Evolutionary conservation across 1,139 yeast genomes (phyloP).

Genomic region (Torulaspora pretoriensis): DNA sequence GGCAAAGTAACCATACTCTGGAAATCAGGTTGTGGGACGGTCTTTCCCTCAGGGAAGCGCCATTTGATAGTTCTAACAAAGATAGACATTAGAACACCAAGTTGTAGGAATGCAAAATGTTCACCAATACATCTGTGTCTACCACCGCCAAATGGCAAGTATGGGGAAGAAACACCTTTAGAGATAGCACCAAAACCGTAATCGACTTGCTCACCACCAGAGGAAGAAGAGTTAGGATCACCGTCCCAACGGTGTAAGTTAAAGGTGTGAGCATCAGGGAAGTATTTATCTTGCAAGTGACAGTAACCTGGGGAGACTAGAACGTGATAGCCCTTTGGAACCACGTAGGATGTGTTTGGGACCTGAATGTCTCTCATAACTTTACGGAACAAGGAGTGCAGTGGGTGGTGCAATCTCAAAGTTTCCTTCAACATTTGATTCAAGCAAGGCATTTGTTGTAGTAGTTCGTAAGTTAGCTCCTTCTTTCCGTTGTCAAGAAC

Average conservation of each 20-base stretch:
- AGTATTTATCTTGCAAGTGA: constrained; percentile 68
- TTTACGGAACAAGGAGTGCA: constrained; percentile 92
- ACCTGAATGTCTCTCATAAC: constrained; percentile 75
- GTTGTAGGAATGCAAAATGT: constrained; percentile 93
- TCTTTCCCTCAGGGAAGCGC: constrained; percentile 54
- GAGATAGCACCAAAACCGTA: constrained; percentile 95
- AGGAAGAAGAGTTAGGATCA: constrained; percentile 41
- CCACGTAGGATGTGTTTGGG: constrained; percentile 74
- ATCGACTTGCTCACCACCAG: constrained; percentile 58
- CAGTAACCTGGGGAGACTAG: constrained; percentile 93
- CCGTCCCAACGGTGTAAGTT: constrained; percentile 89
- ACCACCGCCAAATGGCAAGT: constrained; percentile 98
- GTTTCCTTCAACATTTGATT: constrained; percentile 88
- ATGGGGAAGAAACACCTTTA: constrained; percentile 93
- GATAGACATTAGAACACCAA: constrained; percentile 78
- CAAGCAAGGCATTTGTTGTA: constrained; percentile 74
- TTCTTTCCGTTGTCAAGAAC: constrained; percentile 56
- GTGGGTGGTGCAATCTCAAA: constrained; percentile 90
- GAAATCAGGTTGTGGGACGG: constrained; percentile 76
- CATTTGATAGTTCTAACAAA: constrained; percentile 75
- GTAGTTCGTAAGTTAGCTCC: constrained; percentile 73
- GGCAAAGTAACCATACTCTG: constrained; percentile 95
- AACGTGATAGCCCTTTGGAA: constrained; percentile 86
- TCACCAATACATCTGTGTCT: constrained; percentile 99
- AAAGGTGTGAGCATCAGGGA: constrained; percentile 66